Conservation (phyloP, 257 asterid genomes). For the Solanum paucissectum region DNA sequence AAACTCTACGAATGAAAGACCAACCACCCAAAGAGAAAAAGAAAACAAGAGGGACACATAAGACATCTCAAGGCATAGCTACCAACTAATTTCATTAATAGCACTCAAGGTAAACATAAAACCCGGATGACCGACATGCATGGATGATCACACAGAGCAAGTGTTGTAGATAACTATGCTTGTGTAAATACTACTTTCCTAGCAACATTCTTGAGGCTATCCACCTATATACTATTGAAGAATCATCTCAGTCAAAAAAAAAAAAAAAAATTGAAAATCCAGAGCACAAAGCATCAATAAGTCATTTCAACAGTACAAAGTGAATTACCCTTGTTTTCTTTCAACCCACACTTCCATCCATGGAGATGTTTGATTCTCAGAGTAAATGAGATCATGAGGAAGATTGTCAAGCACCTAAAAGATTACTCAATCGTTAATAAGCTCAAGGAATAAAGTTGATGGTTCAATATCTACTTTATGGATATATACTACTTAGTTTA, state of each 20-base stretch:
- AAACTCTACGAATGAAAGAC: background rate
- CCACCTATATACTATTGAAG: background rate
- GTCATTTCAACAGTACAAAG: background rate
- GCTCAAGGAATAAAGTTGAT: background rate
- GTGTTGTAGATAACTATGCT: background rate
- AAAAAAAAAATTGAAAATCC: background rate
- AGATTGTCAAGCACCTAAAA: conserved; percentile 95
- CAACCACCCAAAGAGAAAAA: background rate
- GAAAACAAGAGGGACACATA: background rate
- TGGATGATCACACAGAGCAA: background rate
- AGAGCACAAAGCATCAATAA: background rate
- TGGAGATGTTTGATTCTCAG: conserved; percentile 66
- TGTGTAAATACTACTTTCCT: background rate
- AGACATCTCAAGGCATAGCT: background rate
- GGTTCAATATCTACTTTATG: background rate
- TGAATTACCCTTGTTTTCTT: conserved; percentile 23
- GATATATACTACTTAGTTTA: background rate
- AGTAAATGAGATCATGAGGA: conserved; percentile 89
- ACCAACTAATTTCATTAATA: background rate
- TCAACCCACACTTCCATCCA: conserved; percentile 99
- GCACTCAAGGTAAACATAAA: background rate
- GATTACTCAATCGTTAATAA: background rate
- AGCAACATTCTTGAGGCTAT: background rate
- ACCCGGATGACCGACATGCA: background rate
- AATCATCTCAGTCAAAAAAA: background rate